Evolutionary conservation across 495 filamentous ascomycete genomes (phyloP).

Genomic region (Lindgomyces ingoldianus): DNA sequence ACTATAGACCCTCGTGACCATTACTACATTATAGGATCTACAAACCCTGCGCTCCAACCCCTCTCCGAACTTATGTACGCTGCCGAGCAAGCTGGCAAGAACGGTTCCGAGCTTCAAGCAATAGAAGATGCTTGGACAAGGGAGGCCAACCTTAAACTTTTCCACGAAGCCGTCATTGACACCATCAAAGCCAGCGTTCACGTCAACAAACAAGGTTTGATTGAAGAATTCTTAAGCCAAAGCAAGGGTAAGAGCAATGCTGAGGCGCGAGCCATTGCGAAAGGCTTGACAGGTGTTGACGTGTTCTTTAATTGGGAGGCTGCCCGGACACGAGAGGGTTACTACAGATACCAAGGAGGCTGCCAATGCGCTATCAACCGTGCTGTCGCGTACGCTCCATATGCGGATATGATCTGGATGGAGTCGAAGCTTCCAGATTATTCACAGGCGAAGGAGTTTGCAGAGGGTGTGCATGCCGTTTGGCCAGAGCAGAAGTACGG

Average conservation of each 20-base stretch:
- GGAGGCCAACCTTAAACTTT: conserved; percentile 85
- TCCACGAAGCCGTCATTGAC: conserved; percentile 84
- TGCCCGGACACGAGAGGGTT: conserved; percentile 88
- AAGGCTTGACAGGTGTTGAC: conserved; percentile 75
- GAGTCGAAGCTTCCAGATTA: conserved; percentile 96
- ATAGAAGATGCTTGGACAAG: conserved; percentile 88
- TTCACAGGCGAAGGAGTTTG: conserved; percentile 89
- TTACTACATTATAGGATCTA: conserved; percentile 84
- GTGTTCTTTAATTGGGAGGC: conserved; percentile 93
- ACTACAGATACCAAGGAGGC: conserved; percentile 87
- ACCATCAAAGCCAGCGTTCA: conserved; percentile 67
- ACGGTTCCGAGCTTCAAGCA: conserved; percentile 76
- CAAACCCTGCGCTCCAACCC: conserved; percentile 80
- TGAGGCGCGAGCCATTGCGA: conserved; percentile 82
- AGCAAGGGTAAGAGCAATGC: conserved; percentile 81
- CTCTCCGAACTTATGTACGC: conserved; percentile 88
- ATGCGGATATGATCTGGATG: conserved; percentile 98
- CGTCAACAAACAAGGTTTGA: conserved; percentile 66
- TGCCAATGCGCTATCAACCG: conserved; percentile 91
- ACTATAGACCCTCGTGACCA: conserved; percentile 96
- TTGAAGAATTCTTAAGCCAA: conserved; percentile 62
- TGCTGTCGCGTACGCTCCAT: conserved; percentile 88
- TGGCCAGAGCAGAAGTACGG: conserved; percentile 96
- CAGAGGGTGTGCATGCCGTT: conserved; percentile 86
- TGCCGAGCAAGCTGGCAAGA: conserved; percentile 81